These are phyloP conservation scores for Sherardia arvensis DNA, from an alignment of 257 asterid genomes.

Conservation along the genomic window DNA sequence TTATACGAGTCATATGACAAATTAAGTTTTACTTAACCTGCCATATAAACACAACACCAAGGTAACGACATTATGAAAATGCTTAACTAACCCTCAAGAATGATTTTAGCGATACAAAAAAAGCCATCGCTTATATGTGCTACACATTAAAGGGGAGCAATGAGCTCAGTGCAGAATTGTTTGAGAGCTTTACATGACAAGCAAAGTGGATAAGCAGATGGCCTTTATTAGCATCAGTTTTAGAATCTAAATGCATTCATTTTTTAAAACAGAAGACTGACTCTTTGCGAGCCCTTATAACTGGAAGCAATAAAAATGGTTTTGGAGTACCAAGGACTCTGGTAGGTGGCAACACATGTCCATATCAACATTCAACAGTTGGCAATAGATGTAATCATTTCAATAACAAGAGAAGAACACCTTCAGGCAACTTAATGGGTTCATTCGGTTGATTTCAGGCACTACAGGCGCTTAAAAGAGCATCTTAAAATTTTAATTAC, in stretches of 20 bases:
- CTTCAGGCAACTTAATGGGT: not conserved
- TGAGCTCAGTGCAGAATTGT: not conserved
- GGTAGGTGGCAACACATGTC: not conserved
- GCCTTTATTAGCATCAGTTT: not conserved
- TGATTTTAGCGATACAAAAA: not conserved
- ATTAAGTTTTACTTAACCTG: not conserved
- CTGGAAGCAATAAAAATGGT: not conserved
- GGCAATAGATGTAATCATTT: not conserved
- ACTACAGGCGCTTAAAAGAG: not conserved
- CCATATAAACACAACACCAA: not conserved
- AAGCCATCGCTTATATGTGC: not conserved
- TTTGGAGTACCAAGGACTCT: not conserved
- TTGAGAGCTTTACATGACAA: not conserved
- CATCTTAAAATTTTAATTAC: not conserved
- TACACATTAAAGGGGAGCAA: not conserved
- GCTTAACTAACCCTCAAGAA: not conserved
- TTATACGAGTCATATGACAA: not conserved
- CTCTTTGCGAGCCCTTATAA: not conserved
- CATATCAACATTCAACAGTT: not conserved
- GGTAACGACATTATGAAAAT: not conserved
- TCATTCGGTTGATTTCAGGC: not conserved
- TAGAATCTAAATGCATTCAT: not conserved
- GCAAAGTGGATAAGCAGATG: not conserved
- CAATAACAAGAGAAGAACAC: not conserved
- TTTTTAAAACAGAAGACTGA: not conserved